Evolutionary conservation across 495 filamentous ascomycete genomes (phyloP).

Genomic region (Pyronema omphalodes): DNA sequence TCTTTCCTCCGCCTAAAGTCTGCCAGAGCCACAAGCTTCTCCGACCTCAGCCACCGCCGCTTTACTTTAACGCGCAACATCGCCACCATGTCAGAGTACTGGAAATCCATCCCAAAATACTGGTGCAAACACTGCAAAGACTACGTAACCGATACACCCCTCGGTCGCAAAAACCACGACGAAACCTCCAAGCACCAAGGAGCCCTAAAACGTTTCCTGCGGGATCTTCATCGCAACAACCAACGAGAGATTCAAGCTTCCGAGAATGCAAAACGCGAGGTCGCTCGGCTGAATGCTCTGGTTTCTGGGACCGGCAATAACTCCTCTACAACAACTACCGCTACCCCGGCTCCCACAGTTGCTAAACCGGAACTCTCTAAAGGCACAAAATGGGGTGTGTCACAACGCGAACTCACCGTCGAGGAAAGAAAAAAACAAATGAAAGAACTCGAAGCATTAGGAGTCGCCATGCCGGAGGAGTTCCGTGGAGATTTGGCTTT

Average conservation of each 20-base stretch:
- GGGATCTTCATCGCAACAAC: constrained; percentile 65
- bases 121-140: constrained; percentile 96
- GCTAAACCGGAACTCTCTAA: constrained; percentile 2
- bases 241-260: constrained; percentile 61
- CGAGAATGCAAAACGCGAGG: constrained; percentile 64
- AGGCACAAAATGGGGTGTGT: constrained; percentile 5
- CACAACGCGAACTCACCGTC: constrained; percentile 28
- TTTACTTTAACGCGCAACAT: background rate
- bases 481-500: constrained; percentile 63
- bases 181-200: constrained; percentile 74
- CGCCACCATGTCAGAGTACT: constrained; percentile 75
- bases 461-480: constrained; percentile 67
- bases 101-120: constrained; percentile 94
- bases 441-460: constrained; percentile 71
- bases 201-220: constrained; percentile 72
- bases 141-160: constrained; percentile 79
- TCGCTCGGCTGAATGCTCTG: constrained; percentile 67
- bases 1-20: background rate
- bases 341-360: constrained; percentile 17
- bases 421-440: constrained; percentile 69
- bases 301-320: constrained; percentile 27
- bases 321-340: constrained; percentile 6
- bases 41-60: no score
- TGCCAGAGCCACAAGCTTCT: background rate
- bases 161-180: constrained; percentile 82